These are phyloP conservation scores for Scheffersomyces quercinus DNA, from an alignment of 1,139 yeast species.

Conservation along the genomic window DNA sequence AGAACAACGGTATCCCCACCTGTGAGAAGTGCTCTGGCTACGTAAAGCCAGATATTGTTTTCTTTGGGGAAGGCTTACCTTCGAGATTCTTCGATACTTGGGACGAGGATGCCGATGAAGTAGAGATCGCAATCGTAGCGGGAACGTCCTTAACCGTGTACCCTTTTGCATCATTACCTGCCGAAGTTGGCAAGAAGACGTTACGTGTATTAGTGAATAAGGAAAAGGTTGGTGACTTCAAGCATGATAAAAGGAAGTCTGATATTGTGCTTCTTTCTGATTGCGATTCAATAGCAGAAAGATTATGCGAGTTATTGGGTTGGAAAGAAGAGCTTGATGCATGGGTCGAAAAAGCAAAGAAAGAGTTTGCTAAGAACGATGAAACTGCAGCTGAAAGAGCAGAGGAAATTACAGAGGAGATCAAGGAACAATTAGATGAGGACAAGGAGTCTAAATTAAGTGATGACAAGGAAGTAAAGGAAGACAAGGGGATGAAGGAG, in stretches of 20 bases:
- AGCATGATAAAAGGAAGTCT: slow-evolving; percentile 42
- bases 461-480: slow-evolving; percentile 1
- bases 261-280: slow-evolving; percentile 63
- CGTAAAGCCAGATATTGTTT: slow-evolving; percentile 90
- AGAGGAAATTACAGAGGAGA: background rate
- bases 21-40: slow-evolving; percentile 63
- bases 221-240: slow-evolving; percentile 76
- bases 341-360: slow-evolving; percentile 24
- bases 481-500: background rate
- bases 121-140: slow-evolving; percentile 83
- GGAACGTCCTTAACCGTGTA: slow-evolving; percentile 89
- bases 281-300: slow-evolving; percentile 63
- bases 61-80: slow-evolving; percentile 89
- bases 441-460: background rate
- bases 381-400: slow-evolving; percentile 10
- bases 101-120: slow-evolving; percentile 59
- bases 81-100: slow-evolving; percentile 61
- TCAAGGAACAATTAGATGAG: slow-evolving; percentile 7
- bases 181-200: slow-evolving; percentile 52
- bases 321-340: slow-evolving; percentile 58
- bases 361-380: slow-evolving; percentile 8
- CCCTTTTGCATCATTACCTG: slow-evolving; percentile 85
- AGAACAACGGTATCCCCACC: slow-evolving; percentile 47
- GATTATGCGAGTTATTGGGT: slow-evolving; percentile 56
- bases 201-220: slow-evolving; percentile 69